A percentile compares a stretch with the other conserved stretches of the same genome.
Conservation (phyloP, 1,139 yeast genomes). For the Protomyces pachydermus region DNA sequence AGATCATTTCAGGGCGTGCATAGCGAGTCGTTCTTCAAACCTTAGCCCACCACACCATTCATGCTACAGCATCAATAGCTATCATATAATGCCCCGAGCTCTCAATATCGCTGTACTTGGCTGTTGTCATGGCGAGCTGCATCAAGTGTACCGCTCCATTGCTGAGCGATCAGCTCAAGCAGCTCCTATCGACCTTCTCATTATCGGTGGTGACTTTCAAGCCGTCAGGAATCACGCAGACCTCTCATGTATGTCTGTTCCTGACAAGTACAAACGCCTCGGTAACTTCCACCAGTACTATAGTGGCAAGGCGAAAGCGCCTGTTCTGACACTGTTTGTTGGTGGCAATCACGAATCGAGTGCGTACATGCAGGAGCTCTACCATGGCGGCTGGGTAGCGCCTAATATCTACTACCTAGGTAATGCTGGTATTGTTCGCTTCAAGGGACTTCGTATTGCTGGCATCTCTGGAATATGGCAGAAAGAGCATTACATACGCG, state of each 20-base stretch:
- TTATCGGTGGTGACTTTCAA: constrained; percentile 81
- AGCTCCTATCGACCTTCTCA: constrained; percentile 51
- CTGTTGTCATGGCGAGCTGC: constrained; percentile 84
- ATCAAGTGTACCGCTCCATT: constrained; percentile 51
- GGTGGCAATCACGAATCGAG: constrained; percentile 97
- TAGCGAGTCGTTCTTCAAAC: not conserved
- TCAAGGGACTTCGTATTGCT: constrained; percentile 64
- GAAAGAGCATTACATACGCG: constrained; percentile 30
- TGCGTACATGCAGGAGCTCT: constrained; percentile 62
- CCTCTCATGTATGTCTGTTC: constrained; percentile 59
- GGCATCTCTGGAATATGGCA: constrained; percentile 83
- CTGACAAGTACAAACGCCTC: constrained; percentile 48
- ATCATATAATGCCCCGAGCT: not conserved
- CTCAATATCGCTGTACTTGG: constrained; percentile 73
- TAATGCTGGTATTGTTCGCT: constrained; percentile 67
- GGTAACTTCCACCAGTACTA: constrained; percentile 82
- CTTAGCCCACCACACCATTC: not conserved
- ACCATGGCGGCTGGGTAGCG: constrained; percentile 92
- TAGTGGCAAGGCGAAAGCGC: constrained; percentile 57
- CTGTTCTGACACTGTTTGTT: constrained; percentile 70
- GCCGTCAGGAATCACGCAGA: constrained; percentile 61
- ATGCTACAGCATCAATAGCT: not conserved
- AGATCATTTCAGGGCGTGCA: not conserved
- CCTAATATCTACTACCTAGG: constrained; percentile 88
- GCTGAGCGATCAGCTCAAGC: constrained; percentile 23